A percentile compares a stretch with the other conserved stretches of the same genome.
phyloP scores from a whole-genome alignment of 805 yeast species.

The Jamesozyma spencerorum region DNA sequence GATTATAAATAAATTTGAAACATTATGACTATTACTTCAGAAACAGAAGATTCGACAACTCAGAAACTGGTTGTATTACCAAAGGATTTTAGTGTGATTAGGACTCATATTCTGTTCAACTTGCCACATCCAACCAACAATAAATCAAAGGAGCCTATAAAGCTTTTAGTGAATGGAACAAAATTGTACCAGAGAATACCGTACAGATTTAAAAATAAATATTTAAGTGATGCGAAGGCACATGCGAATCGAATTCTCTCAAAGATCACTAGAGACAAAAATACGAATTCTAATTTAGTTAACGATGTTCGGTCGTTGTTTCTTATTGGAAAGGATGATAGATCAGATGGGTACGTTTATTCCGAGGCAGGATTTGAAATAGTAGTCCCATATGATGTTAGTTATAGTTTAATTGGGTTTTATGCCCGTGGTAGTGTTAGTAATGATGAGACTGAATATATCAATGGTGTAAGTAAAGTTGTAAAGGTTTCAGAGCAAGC shows the following conservation, averaged over 20 bases:
- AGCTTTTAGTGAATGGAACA: slow-evolving; percentile 8
- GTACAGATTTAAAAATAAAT: slow-evolving; percentile 9
- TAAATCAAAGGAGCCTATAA: slow-evolving; percentile 11
- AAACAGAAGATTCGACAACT: not conserved
- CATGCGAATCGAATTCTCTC: slow-evolving; percentile 13
- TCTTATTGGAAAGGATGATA: slow-evolving; percentile 13
- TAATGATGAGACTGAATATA: slow-evolving; percentile 18
- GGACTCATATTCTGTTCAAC: slow-evolving; percentile 6
- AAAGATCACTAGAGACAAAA: slow-evolving; percentile 21
- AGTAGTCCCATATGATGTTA: slow-evolving; percentile 16
- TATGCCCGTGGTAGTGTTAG: slow-evolving; percentile 9
- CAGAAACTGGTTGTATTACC: not conserved
- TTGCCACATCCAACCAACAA: slow-evolving; percentile 27
- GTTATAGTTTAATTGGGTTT: slow-evolving; percentile 22
- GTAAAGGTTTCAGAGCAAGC: not conserved
- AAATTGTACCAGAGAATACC: not conserved
- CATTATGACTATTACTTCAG: too few relatives aligned
- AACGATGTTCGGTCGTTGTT: slow-evolving; percentile 18
- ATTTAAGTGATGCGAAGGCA: slow-evolving; percentile 15
- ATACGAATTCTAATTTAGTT: slow-evolving; percentile 13
- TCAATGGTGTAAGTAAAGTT: not conserved
- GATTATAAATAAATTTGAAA: too few relatives aligned
- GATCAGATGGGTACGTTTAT: slow-evolving; percentile 18
- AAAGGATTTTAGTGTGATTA: not conserved
- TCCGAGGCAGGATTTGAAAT: slow-evolving; percentile 14